Percentiles rank a stretch among this genome's conserved stretches.
phyloP scores from a whole-genome alignment of 1,284 basidiomycete species.

The Boletus sp. region DNA sequence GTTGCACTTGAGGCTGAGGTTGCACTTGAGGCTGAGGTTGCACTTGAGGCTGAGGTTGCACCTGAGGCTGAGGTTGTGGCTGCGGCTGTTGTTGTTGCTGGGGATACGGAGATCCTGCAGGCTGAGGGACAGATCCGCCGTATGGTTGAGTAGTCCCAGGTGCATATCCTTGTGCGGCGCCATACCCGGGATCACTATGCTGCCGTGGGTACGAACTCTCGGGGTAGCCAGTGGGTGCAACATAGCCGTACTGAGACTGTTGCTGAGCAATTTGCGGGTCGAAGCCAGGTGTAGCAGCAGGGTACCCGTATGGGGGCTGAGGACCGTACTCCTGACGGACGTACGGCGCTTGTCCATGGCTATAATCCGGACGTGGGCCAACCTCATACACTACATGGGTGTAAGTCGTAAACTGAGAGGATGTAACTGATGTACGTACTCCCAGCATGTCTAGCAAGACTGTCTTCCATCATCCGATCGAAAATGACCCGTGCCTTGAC shows the following conservation, averaged over 20 bases:
- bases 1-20: too few relatives aligned
- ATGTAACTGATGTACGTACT: slow-evolving; percentile 33
- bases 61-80: slow-evolving; percentile 22
- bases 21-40: slow-evolving; percentile 15
- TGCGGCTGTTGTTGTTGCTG: slow-evolving; percentile 28
- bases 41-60: slow-evolving; percentile 17
- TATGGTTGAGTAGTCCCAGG: slow-evolving; percentile 31
- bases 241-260: slow-evolving; percentile 36
- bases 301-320: slow-evolving; percentile 37
- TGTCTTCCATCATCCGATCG: slow-evolving; percentile 90
- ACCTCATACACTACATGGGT: slow-evolving; percentile 27
- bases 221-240: slow-evolving; percentile 35
- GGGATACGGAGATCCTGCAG: slow-evolving; percentile 29
- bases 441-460: slow-evolving; percentile 70
- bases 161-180: slow-evolving; percentile 25
- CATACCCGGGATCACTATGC: slow-evolving; percentile 39
- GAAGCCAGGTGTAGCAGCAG: slow-evolving; percentile 40
- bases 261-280: slow-evolving; percentile 37
- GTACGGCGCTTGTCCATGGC: slow-evolving; percentile 21
- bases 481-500: slow-evolving; percentile 80
- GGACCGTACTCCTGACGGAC: slow-evolving; percentile 31
- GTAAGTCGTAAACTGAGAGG: slow-evolving; percentile 12
- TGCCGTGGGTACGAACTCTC: slow-evolving; percentile 28
- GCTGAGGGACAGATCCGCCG: slow-evolving; percentile 27
- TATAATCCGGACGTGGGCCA: slow-evolving; percentile 22